phyloP scores from a whole-genome alignment of 495 filamentous ascomycete genomes.

The Echria macrotheca region DNA sequence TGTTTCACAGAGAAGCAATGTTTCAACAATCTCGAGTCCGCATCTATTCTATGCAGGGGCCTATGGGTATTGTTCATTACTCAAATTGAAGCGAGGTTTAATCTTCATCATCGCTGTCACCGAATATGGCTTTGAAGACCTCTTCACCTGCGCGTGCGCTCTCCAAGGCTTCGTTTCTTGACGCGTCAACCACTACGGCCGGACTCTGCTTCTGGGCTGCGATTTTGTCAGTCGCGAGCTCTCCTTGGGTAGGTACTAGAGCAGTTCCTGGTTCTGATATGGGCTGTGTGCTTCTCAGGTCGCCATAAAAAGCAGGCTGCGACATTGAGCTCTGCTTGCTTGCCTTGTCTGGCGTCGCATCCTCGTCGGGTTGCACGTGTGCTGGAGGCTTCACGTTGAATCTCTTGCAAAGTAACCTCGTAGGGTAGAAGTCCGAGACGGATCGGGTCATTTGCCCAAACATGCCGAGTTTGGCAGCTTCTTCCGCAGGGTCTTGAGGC shows the following conservation, averaged over 20 bases:
- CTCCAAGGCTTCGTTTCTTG: slow-evolving; percentile 82
- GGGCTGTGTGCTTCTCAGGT: background rate
- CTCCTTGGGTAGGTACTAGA: background rate
- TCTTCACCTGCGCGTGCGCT: slow-evolving; percentile 75
- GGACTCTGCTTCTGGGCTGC: no score
- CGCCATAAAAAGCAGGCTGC: slow-evolving; percentile 23
- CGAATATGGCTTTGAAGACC: slow-evolving; percentile 94
- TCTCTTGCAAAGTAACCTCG: slow-evolving; percentile 82
- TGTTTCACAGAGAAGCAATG: no score
- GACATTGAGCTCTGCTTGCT: slow-evolving; percentile 30
- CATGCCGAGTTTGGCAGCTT: slow-evolving; percentile 89
- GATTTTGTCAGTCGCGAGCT: no score
- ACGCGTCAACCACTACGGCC: slow-evolving; percentile 55
- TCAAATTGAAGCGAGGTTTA: no score
- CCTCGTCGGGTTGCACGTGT: slow-evolving; percentile 61
- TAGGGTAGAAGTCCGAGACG: slow-evolving; percentile 68
- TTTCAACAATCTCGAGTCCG: no score
- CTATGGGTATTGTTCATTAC: no score
- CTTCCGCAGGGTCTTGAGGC: slow-evolving; percentile 70
- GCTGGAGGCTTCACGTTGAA: slow-evolving; percentile 78
- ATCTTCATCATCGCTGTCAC: slow-evolving; percentile 75
- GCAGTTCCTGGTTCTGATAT: slow-evolving; percentile 7
- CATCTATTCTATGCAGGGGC: no score
- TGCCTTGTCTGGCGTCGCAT: slow-evolving; percentile 18
- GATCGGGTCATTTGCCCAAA: slow-evolving; percentile 82